Conservation (phyloP, 768 basidiomycete genomes). For the Lentinula sp. region DNA sequence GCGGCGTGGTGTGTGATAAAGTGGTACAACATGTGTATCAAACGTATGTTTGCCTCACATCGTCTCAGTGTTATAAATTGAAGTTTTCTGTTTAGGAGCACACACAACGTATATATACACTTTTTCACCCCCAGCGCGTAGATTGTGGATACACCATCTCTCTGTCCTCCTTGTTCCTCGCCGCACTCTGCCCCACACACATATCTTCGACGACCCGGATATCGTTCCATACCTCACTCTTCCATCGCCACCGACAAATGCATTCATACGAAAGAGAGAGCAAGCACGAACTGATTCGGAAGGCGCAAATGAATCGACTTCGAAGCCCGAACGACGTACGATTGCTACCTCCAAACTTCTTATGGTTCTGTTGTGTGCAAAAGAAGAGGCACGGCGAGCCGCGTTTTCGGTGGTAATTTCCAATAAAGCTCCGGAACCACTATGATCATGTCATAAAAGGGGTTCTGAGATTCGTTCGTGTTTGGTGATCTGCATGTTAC, state of each 20-base stretch:
- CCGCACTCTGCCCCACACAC: slow-evolving; percentile 30
- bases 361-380: background rate
- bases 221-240: slow-evolving; percentile 30
- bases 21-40: slow-evolving; percentile 15
- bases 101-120: background rate
- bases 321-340: background rate
- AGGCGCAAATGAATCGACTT: background rate
- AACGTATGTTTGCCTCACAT: slow-evolving; percentile 13
- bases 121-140: background rate
- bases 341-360: background rate
- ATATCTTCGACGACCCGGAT: background rate
- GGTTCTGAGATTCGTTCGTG: too few species aligned
- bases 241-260: slow-evolving; percentile 35
- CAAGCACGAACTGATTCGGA: slow-evolving; percentile 10
- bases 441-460: too few species aligned
- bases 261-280: slow-evolving; percentile 28
- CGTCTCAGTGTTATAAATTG: background rate
- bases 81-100: background rate
- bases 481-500: too few species aligned
- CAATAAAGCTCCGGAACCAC: background rate
- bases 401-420: background rate
- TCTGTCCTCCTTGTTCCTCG: slow-evolving; percentile 16
- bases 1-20: slow-evolving; percentile 1
- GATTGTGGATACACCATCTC: background rate
- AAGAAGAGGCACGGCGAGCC: background rate